Evolutionary conservation across 805 yeast genomes (phyloP), one percentile per base, ranked within the genome.

Genomic region (Lipomyces orientalis): DNA sequence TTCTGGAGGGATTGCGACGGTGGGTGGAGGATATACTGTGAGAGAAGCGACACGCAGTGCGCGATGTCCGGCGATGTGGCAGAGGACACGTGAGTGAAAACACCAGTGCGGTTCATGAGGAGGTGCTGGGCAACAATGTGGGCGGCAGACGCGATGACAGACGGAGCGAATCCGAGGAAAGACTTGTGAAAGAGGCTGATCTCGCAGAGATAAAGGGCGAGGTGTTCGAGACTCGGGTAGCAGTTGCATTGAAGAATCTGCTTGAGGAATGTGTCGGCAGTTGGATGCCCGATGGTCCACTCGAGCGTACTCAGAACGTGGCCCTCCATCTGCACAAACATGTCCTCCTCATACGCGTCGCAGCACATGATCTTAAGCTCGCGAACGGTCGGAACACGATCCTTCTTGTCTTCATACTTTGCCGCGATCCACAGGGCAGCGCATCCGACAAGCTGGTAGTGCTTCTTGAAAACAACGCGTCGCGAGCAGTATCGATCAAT

Each of bases 341-440:
- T 82, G 19, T 84, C 82, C 71, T 83, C 87, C 68, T 86, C 86
- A 74, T 88, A 88, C 10, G 84, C 84, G 65, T 83, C 83, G 58
- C 91, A 90, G 79, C 97, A 90, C 71, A 90, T 81, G 73, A 84
- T 86, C 65, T 89, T 87, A 64, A 91, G 82, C 75, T 91, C 96
- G 39, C 84, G 81, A 62, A 90, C 82, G 71, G 91, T 85, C 57
- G 97, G 97, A 60, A 90, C 86, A 73, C 91, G 82, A 67, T 87
- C 86, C 75, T 95, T 85, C 76, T 88, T 88, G 67, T 91, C 91
- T 74, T 85, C 86, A n/a, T 88, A 83, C 77, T 94, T 94, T 33
- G 97, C 88, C 1, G 97, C 91, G 39, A 94, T 85, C 98, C 98
- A 94, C 46, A 94, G 81, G 68, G 97, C 91, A 4, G 97, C 91